Conservation (phyloP, 2,329 filamentous ascomycete genomes). For the Epichloe elymi region DNA sequence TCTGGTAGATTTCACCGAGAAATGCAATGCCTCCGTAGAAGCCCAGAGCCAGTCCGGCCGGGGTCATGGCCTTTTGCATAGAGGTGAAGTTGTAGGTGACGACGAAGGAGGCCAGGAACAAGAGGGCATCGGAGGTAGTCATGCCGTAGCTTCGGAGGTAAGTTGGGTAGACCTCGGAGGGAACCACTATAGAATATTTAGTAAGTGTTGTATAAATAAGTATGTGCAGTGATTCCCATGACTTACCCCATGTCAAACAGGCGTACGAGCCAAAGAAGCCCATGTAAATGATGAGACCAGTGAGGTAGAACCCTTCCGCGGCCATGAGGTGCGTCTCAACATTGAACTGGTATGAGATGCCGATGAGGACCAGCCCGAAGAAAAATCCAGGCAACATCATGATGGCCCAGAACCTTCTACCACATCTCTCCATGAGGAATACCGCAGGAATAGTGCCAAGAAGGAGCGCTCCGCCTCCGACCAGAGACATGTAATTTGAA, state of each 20-base stretch:
- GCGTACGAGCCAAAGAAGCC: conserved; percentile 55
- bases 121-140: conserved; percentile 53
- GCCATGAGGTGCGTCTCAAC: conserved; percentile 29
- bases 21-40: conserved; percentile 65
- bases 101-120: conserved; percentile 60
- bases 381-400: conserved; percentile 61
- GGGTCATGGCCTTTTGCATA: conserved; percentile 56
- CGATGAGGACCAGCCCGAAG: conserved; percentile 53
- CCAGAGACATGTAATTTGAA: conserved; percentile 61
- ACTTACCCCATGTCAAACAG: conserved; percentile 42
- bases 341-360: conserved; percentile 46
- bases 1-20: conserved; percentile 57
- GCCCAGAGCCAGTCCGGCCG: conserved; percentile 51
- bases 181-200: conserved; percentile 32
- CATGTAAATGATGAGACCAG: conserved; percentile 56
- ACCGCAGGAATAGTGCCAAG: conserved; percentile 56
- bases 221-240: background rate
- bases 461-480: conserved; percentile 54
- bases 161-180: conserved; percentile 58
- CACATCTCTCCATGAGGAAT: conserved; percentile 59
- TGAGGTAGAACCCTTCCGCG: conserved; percentile 49
- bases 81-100: conserved; percentile 63
- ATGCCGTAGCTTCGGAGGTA: conserved; percentile 63
- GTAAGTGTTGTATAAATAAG: no score
- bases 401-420: conserved; percentile 63